Percentiles rank a stretch among this genome's conserved stretches.
Conservation (phyloP, 768 basidiomycete species). For the Pisolithus orientalis region DNA sequence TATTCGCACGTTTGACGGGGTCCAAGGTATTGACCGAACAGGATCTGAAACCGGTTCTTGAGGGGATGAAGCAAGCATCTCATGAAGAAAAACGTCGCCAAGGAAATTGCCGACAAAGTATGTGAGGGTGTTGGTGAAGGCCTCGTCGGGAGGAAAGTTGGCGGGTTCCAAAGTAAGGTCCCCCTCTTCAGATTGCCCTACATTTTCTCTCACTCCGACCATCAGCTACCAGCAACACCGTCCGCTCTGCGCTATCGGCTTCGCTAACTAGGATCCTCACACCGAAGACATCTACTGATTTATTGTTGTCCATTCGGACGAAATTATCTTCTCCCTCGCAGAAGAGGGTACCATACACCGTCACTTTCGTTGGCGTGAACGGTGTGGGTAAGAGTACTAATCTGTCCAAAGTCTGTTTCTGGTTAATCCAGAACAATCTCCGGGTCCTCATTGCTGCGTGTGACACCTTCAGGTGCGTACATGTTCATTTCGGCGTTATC, state of each 20-base stretch:
- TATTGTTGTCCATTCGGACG: conserved; percentile 85
- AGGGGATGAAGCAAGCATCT: conserved; percentile 97
- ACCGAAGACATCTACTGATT: conserved; percentile 95
- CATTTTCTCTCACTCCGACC: conserved; percentile 6
- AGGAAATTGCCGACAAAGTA: conserved; percentile 89
- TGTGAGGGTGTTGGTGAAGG: conserved; percentile 91
- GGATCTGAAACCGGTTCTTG: conserved; percentile 83
- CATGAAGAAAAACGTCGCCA: conserved; percentile 98
- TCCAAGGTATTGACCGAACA: conserved; percentile 74
- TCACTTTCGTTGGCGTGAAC: conserved; percentile 97
- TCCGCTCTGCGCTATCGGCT: conserved; percentile 74
- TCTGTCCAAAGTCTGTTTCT: conserved; percentile 96
- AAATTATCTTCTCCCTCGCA: conserved; percentile 75
- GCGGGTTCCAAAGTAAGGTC: conserved; percentile 77
- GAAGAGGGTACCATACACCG: conserved; percentile 80
- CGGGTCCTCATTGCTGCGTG: conserved; percentile 96
- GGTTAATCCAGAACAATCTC: conserved; percentile 93
- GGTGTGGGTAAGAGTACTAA: conserved; percentile 99
- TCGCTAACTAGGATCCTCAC: conserved; percentile 92
- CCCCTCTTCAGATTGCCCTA: background rate
- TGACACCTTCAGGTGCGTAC: conserved; percentile 83
- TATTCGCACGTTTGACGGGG: conserved; percentile 83
- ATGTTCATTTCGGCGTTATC: background rate
- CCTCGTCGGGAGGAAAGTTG: conserved; percentile 86
- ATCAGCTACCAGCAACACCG: conserved; percentile 77